Percentiles rank a stretch among this genome's conserved stretches.
These are phyloP conservation scores for Agastache rugosa DNA, from an alignment of 257 asterid genomes.

Conservation along the genomic window DNA sequence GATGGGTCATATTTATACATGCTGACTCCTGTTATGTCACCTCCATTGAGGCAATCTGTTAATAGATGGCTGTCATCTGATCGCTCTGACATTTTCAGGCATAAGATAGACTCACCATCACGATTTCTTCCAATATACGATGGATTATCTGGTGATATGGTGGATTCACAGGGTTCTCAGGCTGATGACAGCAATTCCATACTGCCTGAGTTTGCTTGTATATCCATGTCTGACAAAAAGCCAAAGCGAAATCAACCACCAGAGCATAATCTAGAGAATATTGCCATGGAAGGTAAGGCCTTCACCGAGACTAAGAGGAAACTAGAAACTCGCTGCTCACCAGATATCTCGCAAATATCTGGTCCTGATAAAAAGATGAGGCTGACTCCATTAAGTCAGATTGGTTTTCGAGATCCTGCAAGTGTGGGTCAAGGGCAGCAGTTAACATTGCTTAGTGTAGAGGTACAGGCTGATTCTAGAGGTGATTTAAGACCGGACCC, in stretches of 20 bases:
- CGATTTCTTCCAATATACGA: conserved; percentile 42
- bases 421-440: conserved; percentile 91
- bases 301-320: conserved; percentile 41
- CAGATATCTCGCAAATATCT: conserved; percentile 81
- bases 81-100: conserved; percentile 34
- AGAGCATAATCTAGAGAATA: conserved; percentile 42
- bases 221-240: conserved; percentile 36
- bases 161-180: conserved; percentile 59
- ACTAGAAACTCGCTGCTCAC: conserved; percentile 48
- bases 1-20: conserved; percentile 84
- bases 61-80: conserved; percentile 60
- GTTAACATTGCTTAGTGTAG: conserved; percentile 81
- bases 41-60: conserved; percentile 73
- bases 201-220: conserved; percentile 43
- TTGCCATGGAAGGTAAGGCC: conserved; percentile 41
- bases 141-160: conserved; percentile 41
- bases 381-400: conserved; percentile 89
- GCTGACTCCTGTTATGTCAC: conserved; percentile 74
- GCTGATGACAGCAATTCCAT: conserved; percentile 44
- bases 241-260: conserved; percentile 36
- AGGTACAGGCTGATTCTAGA: conserved; percentile 88
- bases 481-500: conserved; percentile 95
- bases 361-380: conserved; percentile 75
- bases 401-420: conserved; percentile 90
- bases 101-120: conserved; percentile 38